Conservation (phyloP, 75 land plant species). For the Pseudotsuga menziesii region DNA sequence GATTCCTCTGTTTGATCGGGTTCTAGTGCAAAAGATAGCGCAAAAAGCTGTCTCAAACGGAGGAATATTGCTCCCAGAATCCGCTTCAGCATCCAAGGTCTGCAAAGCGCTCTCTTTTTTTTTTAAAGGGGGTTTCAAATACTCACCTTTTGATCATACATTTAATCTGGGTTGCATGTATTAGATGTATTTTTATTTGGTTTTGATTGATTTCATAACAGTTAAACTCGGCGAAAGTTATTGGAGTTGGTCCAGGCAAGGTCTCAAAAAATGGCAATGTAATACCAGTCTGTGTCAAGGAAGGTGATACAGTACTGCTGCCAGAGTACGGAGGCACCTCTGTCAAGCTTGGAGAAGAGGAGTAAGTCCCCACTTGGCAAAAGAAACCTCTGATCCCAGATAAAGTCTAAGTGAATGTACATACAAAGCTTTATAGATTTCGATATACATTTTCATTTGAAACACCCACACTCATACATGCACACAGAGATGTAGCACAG, state of each 20-base stretch:
- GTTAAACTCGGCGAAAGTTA: conserved; percentile 1
- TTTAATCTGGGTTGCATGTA: too few species aligned
- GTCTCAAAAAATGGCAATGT: neutral
- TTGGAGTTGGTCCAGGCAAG: neutral
- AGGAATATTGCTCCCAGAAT: conserved; percentile 77
- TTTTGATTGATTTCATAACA: neutral
- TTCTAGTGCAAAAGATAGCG: conserved; percentile 76
- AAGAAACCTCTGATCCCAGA: too few species aligned
- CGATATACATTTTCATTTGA: too few species aligned
- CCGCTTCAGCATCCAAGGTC: neutral
- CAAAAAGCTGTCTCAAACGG: conserved; percentile 56
- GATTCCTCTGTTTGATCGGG: conserved; percentile 67
- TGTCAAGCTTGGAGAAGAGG: conserved; percentile 13
- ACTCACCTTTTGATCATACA: too few species aligned
- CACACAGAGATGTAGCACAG: too few species aligned
- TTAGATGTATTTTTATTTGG: neutral
- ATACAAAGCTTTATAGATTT: too few species aligned
- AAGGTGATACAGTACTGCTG: conserved; percentile 12
- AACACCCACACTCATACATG: too few species aligned
- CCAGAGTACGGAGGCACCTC: conserved; percentile 14
- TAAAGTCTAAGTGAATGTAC: too few species aligned
- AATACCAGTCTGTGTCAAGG: conserved; percentile 7
- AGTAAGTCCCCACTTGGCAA: conserved; percentile 3
- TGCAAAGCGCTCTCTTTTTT: too few species aligned
- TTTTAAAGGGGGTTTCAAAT: too few species aligned